Conservation (phyloP, 2,329 filamentous ascomycete genomes). For the Beauveria sp. region DNA sequence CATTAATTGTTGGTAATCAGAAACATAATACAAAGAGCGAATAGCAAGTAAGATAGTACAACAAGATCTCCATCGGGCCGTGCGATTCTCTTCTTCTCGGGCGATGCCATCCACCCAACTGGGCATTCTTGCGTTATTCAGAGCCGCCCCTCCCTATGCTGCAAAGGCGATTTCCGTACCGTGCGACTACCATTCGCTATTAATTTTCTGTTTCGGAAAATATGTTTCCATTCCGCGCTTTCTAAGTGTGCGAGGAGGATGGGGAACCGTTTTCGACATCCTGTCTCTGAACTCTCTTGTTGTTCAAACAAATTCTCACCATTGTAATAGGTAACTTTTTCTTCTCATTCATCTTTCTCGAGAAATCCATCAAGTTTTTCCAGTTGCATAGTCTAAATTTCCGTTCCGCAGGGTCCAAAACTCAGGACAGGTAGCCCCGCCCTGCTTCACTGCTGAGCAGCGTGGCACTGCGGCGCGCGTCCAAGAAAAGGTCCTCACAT, state of each 20-base stretch:
- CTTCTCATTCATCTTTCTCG: neutral
- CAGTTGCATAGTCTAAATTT: neutral
- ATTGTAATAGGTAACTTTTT: neutral
- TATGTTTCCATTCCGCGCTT: neutral
- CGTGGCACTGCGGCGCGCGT: slow-evolving; percentile 68
- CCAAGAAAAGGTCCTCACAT: slow-evolving; percentile 77
- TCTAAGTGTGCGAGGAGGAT: neutral
- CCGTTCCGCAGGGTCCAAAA: slow-evolving; percentile 6
- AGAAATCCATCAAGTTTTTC: neutral
- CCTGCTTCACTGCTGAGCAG: slow-evolving; percentile 58
- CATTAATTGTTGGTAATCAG: neutral
- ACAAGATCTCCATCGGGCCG: neutral
- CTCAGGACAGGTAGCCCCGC: slow-evolving; percentile 54
- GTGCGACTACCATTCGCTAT: neutral
- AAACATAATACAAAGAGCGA: neutral
- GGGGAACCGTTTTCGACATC: neutral
- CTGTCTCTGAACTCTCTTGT: neutral
- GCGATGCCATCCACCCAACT: neutral
- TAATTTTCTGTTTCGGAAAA: neutral
- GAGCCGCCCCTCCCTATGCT: neutral
- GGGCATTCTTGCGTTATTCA: neutral
- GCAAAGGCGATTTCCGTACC: slow-evolving; percentile 1
- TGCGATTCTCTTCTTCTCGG: neutral
- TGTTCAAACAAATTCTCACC: neutral
- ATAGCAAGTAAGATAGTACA: slow-evolving; percentile 5